Evolutionary conservation across 192 early-diverging fungal genomes (phyloP).

Genomic region (Podila epicladia): DNA sequence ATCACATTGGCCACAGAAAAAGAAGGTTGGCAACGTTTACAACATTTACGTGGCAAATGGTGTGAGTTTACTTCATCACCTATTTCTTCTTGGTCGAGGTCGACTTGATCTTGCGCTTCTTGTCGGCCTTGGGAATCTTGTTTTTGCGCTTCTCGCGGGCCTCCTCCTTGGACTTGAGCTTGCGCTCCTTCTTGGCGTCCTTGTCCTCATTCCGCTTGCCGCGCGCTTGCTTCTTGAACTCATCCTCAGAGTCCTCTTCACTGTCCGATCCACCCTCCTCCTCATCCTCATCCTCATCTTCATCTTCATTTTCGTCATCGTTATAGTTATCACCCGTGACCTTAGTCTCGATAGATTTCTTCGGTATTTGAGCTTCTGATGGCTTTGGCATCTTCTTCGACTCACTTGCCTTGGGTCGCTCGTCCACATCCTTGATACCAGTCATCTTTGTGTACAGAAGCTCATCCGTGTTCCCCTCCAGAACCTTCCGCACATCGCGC

Average conservation of each 20-base stretch:
- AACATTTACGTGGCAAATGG: background rate
- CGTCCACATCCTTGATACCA: conserved; percentile 66
- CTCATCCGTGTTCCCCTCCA: conserved; percentile 77
- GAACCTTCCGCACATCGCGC: conserved; percentile 78
- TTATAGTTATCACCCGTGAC: conserved; percentile 47
- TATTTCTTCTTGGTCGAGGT: conserved; percentile 66
- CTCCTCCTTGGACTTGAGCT: conserved; percentile 88
- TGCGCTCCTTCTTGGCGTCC: conserved; percentile 90
- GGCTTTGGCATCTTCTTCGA: conserved; percentile 1
- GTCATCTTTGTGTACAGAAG: conserved; percentile 62
- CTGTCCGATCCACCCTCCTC: conserved; percentile 17
- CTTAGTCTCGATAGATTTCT: conserved; percentile 44
- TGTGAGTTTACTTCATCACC: background rate
- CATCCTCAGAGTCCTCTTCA: conserved; percentile 30
- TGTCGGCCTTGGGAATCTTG: conserved; percentile 96
- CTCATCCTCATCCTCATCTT: conserved; percentile 56
- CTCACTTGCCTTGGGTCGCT: conserved; percentile 29
- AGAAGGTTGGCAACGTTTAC: too few relatives aligned
- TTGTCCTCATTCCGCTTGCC: conserved; percentile 88
- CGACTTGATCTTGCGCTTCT: conserved; percentile 90
- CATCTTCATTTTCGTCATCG: conserved; percentile 55
- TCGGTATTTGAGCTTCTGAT: conserved; percentile 30
- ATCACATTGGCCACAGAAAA: too few relatives aligned
- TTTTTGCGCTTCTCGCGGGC: conserved; percentile 91
- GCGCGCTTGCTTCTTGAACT: conserved; percentile 54